phyloP scores from a whole-genome alignment of 1,284 basidiomycete genomes.

The Trichosporon ovoides region DNA sequence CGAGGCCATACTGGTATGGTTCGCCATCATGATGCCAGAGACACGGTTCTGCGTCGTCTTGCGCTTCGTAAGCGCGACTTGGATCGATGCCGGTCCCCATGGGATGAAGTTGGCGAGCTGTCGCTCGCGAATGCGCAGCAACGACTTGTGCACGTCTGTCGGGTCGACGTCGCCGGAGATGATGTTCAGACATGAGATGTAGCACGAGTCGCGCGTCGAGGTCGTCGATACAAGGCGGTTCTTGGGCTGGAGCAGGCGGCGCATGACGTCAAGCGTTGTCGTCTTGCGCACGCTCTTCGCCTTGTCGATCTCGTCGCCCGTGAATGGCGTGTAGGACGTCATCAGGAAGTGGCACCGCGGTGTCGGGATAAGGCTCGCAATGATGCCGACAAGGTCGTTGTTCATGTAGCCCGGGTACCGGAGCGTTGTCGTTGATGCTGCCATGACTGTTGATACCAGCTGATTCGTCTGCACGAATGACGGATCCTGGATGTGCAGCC shows the following conservation, averaged over 20 bases:
- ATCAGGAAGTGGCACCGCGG: conserved; percentile 99
- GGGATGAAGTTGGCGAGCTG: conserved; percentile 97
- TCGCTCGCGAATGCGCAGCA: conserved; percentile 91
- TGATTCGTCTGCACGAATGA: conserved; percentile 94
- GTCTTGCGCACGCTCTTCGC: conserved; percentile 85
- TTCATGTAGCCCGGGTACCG: conserved; percentile 99
- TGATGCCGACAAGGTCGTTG: conserved; percentile 96
- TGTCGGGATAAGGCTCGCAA: conserved; percentile 94
- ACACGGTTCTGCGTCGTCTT: conserved; percentile 92
- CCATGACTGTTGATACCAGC: conserved; percentile 58
- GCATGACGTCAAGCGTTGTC: conserved; percentile 97
- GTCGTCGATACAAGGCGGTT: conserved; percentile 98
- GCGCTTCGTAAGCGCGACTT: conserved; percentile 88
- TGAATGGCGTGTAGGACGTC: conserved; percentile 99
- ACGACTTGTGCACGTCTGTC: conserved; percentile 95
- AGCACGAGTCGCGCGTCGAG: conserved; percentile 84
- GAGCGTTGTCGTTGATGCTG: conserved; percentile 93
- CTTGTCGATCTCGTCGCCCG: conserved; percentile 88
- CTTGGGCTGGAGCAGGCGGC: conserved; percentile 92
- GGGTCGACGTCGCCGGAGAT: conserved; percentile 98
- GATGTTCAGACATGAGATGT: conserved; percentile 97
- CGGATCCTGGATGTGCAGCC: conserved; percentile 83
- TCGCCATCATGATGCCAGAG: conserved; percentile 96
- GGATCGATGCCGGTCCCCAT: conserved; percentile 98
- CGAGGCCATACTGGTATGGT: conserved; percentile 94